Evolutionary conservation across 73 alveolate genomes (phyloP).

Genomic region (Tetrahymena elliotti): DNA sequence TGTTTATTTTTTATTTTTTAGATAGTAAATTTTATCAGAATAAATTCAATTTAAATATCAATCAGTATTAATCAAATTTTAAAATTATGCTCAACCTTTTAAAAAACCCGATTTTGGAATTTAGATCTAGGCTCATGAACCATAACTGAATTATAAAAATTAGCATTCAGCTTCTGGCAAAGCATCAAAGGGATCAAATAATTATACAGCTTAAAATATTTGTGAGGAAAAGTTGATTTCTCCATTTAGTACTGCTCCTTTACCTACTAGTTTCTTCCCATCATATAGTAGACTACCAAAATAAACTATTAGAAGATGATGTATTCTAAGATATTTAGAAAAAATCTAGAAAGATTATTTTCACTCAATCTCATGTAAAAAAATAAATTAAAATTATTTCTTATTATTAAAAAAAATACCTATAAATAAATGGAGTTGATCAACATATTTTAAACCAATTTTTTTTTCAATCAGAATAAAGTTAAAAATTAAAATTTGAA

Average conservation of each 20-base stretch:
- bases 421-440: no score
- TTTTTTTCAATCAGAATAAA: no score
- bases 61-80: neutral
- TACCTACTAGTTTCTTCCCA: neutral
- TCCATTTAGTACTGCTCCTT: neutral
- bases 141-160: neutral
- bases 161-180: neutral
- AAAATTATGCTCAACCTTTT: neutral
- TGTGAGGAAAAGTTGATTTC: neutral
- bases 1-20: no score
- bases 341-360: neutral
- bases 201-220: neutral
- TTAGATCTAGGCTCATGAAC: neutral
- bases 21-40: neutral
- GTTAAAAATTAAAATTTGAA: no score
- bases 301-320: neutral
- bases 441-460: no score
- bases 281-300: neutral
- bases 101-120: neutral
- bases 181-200: neutral
- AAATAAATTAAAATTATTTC: neutral
- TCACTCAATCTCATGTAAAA: neutral
- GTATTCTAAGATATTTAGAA: neutral
- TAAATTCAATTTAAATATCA: neutral
- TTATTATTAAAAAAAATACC: no score